Evolutionary conservation across 2,329 filamentous ascomycete genomes (phyloP), one percentile per base, ranked within the genome.

Genomic region (Zasmidium citrigriseum): DNA sequence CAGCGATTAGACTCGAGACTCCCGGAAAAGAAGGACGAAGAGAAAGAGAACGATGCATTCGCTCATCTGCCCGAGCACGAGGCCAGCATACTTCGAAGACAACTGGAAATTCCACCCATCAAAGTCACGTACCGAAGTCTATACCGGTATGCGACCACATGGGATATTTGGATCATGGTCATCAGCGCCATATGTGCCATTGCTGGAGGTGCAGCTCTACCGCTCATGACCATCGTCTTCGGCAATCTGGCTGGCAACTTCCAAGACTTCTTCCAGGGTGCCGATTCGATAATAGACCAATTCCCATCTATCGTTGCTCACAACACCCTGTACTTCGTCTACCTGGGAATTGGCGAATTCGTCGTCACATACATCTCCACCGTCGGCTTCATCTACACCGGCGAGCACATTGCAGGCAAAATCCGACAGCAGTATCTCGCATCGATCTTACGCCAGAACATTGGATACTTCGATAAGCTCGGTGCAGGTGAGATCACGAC

Each of bases 401-500:
- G 79, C 29, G 79, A 82, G 58, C 74, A 78, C 25, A 79, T 81
- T 25, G 73, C 77, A 1, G 75, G 75, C 49, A 77, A 76, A 54
- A 76, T 81, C 67, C 86, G 93, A 58, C 85, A 90, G 71, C 83
- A 90, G 66, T 98, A 98, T 68, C 83, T 99, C 5, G 83, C 87
- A 67, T 91, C 89, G 62, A 93, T 92, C 70, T 79, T 96, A 78
- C 86, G 86, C 60, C 92, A 96, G 73, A 96, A 96, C 72, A 93
- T 96, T 72, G 92, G 86, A 47, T 96, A 91, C 75, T 96, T 96
- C 75, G 95, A 98, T 75, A 95, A 95, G 70, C 83, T 96, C 14
- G 93, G 93, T 52, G 89, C 92, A 29, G 93, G 93, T 58, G 95
- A 97, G 76, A 90, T 98, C 60, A 96, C 93, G 0, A 96, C 93